phyloP scores from a whole-genome alignment of 495 filamentous ascomycete species.

The Trichoderma orchidacearum region DNA sequence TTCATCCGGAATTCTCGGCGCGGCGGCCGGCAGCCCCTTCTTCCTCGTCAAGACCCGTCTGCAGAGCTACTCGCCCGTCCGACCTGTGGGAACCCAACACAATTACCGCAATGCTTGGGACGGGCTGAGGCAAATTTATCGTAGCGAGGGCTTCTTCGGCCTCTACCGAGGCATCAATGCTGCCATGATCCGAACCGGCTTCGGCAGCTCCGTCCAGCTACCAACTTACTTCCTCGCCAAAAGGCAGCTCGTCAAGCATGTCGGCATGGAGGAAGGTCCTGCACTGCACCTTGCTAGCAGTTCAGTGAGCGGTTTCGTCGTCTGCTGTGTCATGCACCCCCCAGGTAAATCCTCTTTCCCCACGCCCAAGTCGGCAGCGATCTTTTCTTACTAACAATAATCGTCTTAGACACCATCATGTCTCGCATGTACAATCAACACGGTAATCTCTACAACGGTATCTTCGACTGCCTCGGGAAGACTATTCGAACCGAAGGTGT shows the following conservation, averaged over 20 bases:
- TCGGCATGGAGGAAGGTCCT: conserved; percentile 86
- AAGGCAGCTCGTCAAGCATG: conserved; percentile 59
- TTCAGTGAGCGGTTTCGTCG: conserved; percentile 84
- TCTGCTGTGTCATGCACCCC: conserved; percentile 97
- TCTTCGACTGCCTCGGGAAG: conserved; percentile 83
- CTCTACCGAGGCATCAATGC: conserved; percentile 82
- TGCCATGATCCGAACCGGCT: conserved; percentile 94
- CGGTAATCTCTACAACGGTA: conserved; percentile 84
- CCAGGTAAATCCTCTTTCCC: conserved; percentile 45
- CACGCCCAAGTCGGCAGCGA: background rate
- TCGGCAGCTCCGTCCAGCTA: conserved; percentile 87
- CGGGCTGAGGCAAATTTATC: conserved; percentile 67
- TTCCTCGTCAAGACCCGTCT: conserved; percentile 97
- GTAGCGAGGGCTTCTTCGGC: conserved; percentile 61
- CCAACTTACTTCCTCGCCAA: conserved; percentile 99
- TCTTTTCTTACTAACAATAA: background rate
- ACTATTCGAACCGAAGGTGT: conserved; percentile 85
- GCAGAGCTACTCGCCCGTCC: conserved; percentile 87
- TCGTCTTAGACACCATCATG: conserved; percentile 80
- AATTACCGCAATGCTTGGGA: conserved; percentile 76
- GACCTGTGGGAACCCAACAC: conserved; percentile 93
- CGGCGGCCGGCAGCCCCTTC: conserved; percentile 83
- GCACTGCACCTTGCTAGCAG: conserved; percentile 79
- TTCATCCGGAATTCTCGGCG: conserved; percentile 75
- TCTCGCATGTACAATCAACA: conserved; percentile 98